Evolutionary conservation across 192 early-diverging fungal genomes (phyloP), one percentile per base, ranked within the genome.

Genomic region (Coemansia sp.): DNA sequence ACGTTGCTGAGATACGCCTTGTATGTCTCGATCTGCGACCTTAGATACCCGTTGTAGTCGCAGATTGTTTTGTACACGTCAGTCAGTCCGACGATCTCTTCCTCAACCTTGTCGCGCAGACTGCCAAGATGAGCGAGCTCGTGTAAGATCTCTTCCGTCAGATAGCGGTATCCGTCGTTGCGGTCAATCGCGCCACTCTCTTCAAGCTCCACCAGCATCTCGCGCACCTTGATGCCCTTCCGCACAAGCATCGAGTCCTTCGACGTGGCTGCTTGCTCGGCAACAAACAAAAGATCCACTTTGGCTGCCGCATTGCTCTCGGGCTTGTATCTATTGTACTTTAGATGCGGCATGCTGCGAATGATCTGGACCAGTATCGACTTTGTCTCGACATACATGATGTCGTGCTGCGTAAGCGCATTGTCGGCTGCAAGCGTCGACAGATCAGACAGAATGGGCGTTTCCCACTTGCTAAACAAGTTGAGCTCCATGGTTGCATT

Each of bases 1-100:
- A 97, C 95, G 61, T 97, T 97, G 69, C 93, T 89, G 38, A 97
- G 73, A 58, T 97, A 97, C 7, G 92, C 92, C 83, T 95, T 95
- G 84, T 97, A 97, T 23, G 86, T 88, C 63, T 97, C 95, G 49
- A 97, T 80, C 83, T 97, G 95, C 48, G 87, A 85, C 46, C 88
- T 72, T 46, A 95, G 76, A 59, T 95, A 97, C 63, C 93, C 91
- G 84, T 97, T 97, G 74, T 97, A 95, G 67, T 95, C 93, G 38
- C 90, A 82, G 59, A 97, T 97, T 7, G 94, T 94, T 72, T 95
- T 89, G 86, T 89, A 95, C 55, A 97, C 94, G 13, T 87, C 81
- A 34, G 92, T 89, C 41, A 97, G 83, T 19, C 86, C 88, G 20
- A 64, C 59, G 10, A 92, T 88, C 70, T 97, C 95, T 58, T 88